Conservation (phyloP, 805 yeast genomes). For the Tetrapisispora phaffii region DNA sequence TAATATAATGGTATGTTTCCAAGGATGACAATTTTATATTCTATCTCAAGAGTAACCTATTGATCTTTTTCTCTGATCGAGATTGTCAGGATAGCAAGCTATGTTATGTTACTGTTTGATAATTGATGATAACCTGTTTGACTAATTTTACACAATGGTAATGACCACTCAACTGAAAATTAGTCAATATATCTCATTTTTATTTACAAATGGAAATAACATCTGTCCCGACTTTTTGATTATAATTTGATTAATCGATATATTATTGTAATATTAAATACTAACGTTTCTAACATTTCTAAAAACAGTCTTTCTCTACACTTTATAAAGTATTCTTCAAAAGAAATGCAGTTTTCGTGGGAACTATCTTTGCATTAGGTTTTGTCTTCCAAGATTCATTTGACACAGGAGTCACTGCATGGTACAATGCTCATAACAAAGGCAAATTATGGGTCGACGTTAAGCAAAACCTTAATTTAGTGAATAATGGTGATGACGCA, state of each 20-base stretch:
- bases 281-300: not conserved
- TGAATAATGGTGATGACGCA: conserved; percentile 47
- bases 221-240: no score
- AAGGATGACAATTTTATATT: not conserved
- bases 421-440: conserved; percentile 70
- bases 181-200: no score
- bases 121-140: no score
- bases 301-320: conserved; percentile 33
- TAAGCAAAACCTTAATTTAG: conserved; percentile 38
- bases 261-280: not conserved
- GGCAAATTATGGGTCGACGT: conserved; percentile 84
- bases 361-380: conserved; percentile 72
- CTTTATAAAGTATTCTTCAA: conserved; percentile 63
- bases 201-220: no score
- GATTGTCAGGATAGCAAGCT: no score
- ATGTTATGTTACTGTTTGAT: no score
- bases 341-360: conserved; percentile 85
- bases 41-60: not conserved
- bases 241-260: no score
- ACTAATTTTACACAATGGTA: no score
- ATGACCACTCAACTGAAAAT: no score
- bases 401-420: conserved; percentile 54
- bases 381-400: conserved; percentile 76
- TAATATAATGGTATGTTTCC: not conserved
- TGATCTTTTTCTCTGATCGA: no score